Base-by-base conservation (phyloP, 352 stramenopile species). In the Phytophthora chlamydospora region DNA sequence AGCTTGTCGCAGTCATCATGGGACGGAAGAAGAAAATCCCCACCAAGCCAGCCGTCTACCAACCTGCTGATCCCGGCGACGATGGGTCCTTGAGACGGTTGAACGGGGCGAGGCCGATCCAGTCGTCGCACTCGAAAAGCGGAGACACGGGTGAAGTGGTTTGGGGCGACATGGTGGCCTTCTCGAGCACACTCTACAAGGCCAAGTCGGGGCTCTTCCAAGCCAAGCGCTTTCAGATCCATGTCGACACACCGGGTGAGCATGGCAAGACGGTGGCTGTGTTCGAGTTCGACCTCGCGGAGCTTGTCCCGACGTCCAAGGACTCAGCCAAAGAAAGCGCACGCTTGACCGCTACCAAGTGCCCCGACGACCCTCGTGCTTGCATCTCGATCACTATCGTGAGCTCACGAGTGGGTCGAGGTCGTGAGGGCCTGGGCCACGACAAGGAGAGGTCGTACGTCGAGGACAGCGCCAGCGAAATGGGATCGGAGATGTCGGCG, bases 101-200 rank as follows among this genome's bases (percentile, higher is more conserved):
- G 38, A 72, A 72, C 31, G 63, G 63, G 2, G 46, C 63, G 19
- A 62, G 63, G 6, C 45, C 58, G 7, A 68, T 72, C 47, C 63
- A 68, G 47, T 52, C 63, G 13, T 68, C 63, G 2, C 63, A 72
- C 0, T 72, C 58, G 14, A 58, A 52, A 50, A 60, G 52, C 17
- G 58, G 58, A 17, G 64, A 73, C 68, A 49, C 72, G 50, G 52
- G 81, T 14, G 82, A 91, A 62, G 76, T 88, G 21, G 63, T 91
- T 17, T 91, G 82, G 82, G 82, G 82, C 9, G 82, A 91, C 53
- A 89, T 89, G 40, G 61, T 91, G 27, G 79, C 82, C 8, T 90
- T 91, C 53, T 89, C 80, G 11, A 86, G 74, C 58, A 90, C 82
- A 29, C 77, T 91, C 21, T 91, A 89, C 58, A 78, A 88, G 72